phyloP scores from a whole-genome alignment of 2,329 filamentous ascomycete species.

The Magnaporthales sp. region DNA sequence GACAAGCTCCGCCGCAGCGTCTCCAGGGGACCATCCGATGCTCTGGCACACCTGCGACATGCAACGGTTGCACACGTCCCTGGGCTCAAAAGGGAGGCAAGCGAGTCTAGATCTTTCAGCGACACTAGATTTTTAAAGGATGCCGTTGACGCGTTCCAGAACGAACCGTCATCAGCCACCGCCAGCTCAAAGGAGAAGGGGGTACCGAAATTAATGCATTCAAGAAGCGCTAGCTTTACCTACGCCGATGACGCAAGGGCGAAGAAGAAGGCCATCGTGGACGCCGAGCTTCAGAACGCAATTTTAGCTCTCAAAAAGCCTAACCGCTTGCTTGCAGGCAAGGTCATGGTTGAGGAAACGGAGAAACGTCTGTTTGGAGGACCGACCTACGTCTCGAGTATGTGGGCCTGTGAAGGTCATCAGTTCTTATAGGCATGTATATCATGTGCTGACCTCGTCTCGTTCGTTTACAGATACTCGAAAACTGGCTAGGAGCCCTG shows the following conservation, averaged over 20 bases:
- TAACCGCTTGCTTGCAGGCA: slow-evolving; percentile 61
- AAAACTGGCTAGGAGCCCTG: slow-evolving; percentile 34
- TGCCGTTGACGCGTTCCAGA: slow-evolving; percentile 21
- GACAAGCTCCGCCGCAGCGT: slow-evolving; percentile 47
- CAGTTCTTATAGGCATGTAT: background rate
- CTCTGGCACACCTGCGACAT: slow-evolving; percentile 58
- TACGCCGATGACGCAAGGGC: slow-evolving; percentile 47
- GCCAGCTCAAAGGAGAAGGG: background rate
- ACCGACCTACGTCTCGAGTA: slow-evolving; percentile 39
- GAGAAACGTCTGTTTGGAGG: slow-evolving; percentile 48
- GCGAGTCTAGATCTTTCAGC: slow-evolving; percentile 40
- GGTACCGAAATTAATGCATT: slow-evolving; percentile 18
- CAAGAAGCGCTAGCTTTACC: slow-evolving; percentile 36
- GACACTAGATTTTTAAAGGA: slow-evolving; percentile 36
- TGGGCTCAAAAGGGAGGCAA: slow-evolving; percentile 59
- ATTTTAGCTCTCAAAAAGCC: slow-evolving; percentile 68
- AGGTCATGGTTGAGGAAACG: slow-evolving; percentile 56
- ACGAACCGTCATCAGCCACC: background rate
- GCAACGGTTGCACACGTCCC: slow-evolving; percentile 53
- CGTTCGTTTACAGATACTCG: slow-evolving; percentile 23
- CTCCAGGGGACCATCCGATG: slow-evolving; percentile 46
- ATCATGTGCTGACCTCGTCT: background rate
- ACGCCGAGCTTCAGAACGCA: slow-evolving; percentile 64
- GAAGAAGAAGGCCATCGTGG: slow-evolving; percentile 56
- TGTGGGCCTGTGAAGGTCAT: background rate